Percentiles rank a stretch among this genome's conserved stretches.
These are phyloP conservation scores for Tothia fuscella DNA, from an alignment of 2,329 filamentous ascomycete genomes.

Conservation along the genomic window DNA sequence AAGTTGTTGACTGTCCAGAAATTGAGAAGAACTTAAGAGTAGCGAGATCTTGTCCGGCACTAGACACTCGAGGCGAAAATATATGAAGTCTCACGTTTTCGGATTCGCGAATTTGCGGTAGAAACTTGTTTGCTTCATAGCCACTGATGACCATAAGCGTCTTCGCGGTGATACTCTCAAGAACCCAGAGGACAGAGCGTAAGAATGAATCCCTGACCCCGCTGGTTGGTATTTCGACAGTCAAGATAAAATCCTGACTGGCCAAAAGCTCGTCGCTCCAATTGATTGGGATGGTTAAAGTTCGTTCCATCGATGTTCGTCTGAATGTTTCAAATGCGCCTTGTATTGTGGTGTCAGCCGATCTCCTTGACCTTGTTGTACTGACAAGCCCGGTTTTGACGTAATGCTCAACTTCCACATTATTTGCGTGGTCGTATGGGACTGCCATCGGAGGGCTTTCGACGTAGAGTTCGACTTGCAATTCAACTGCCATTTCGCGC, in stretches of 20 bases:
- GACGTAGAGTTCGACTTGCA: slow-evolving; percentile 46
- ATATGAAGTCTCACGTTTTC: slow-evolving; percentile 34
- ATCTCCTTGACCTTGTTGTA: slow-evolving; percentile 21
- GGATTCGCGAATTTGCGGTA: slow-evolving; percentile 27
- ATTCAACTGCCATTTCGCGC: slow-evolving; percentile 52
- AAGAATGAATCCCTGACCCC: slow-evolving; percentile 35
- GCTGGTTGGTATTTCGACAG: slow-evolving; percentile 23
- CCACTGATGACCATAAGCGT: slow-evolving; percentile 47
- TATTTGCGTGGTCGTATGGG: slow-evolving; percentile 33
- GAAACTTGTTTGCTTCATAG: slow-evolving; percentile 44
- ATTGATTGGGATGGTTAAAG: slow-evolving; percentile 29
- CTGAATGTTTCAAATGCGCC: slow-evolving; percentile 30
- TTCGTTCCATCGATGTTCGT: slow-evolving; percentile 24
- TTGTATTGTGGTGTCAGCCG: slow-evolving; percentile 23
- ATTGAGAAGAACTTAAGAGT: slow-evolving; percentile 33
- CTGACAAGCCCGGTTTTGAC: slow-evolving; percentile 38
- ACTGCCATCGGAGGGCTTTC: too few relatives aligned
- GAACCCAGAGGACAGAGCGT: slow-evolving; percentile 43
- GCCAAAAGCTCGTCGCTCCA: slow-evolving; percentile 32
- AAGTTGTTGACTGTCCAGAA: slow-evolving; percentile 16
- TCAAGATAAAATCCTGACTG: slow-evolving; percentile 40
- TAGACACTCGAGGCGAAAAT: slow-evolving; percentile 38
- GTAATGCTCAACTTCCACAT: slow-evolving; percentile 30
- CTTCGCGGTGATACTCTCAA: slow-evolving; percentile 22
- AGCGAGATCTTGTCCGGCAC: slow-evolving; percentile 30